Base-by-base conservation (phyloP, 306 rosid species). In the Cicer chorassanicum region DNA sequence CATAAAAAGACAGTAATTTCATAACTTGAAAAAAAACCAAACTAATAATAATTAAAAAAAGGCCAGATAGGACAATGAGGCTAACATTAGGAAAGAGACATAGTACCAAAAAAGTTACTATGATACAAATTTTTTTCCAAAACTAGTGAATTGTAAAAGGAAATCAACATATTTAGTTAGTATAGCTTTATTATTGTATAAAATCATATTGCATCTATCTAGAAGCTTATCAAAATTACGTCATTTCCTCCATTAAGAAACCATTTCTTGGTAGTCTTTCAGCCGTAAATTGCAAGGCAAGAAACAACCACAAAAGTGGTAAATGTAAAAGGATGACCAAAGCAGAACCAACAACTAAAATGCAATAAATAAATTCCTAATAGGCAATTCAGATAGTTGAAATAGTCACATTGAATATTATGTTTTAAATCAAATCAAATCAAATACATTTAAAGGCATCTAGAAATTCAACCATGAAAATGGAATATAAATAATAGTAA, bases 221-320 rank as follows among this genome's bases (percentile, higher is more conserved):
- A 53, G n/a, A 82, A 70, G 55, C 67, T 46, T 40, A 60, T 44
- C 21, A 74, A 74, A 83, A 59, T 59, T 42, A 70, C 11, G n/a
- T 6, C 50, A 51, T 49, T 40, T 76, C 61, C n/a, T 51, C 60
- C 36, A 65, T 59, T 36, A 75, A 65, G 68, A 75, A 65, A 55
- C 8, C 18, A 71, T 59, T 64, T 65, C 11, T 74, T 39, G 46
- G 9, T 40, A 15, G 19, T 24, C 75, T 55, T 38, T 70, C 63
- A 46, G 46, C 57, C 21, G 72, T 75, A 74, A 67, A 79, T 79
- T 70, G 68, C 70, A 62, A 45, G 80, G 36, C 34, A 65, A 76
- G 65, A 45, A 81, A 75, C 48, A 68, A 59, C 40, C 62, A 45
- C 42, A 53, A 19, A 70, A 68, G 7, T n/a, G 51, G 60, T 42